These are phyloP conservation scores for Aspergillus sergii DNA, from an alignment of 2,329 filamentous ascomycete genomes.

Conservation along the genomic window DNA sequence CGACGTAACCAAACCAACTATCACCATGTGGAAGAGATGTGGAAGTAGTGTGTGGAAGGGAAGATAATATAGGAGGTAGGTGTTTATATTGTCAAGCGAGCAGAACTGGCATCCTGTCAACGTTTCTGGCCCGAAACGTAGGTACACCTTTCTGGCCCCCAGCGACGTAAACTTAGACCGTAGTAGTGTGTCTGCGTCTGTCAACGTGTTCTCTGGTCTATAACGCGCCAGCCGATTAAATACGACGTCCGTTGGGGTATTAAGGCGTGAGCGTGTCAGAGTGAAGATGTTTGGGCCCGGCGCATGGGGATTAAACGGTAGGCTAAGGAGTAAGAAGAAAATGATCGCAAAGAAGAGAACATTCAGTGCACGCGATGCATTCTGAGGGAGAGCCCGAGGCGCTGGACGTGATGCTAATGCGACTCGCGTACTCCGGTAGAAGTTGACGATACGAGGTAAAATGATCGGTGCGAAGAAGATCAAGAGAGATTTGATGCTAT, in stretches of 20 bases:
- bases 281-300: conserved; percentile 70
- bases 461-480: conserved; percentile 48
- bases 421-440: conserved; percentile 39
- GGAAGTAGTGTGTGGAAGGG: conserved; percentile 68
- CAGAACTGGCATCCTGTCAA: conserved; percentile 83
- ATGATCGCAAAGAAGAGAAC: conserved; percentile 57
- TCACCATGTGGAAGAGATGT: conserved; percentile 77
- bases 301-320: conserved; percentile 66
- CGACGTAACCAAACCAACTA: conserved; percentile 75
- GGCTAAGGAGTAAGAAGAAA: conserved; percentile 61
- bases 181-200: conserved; percentile 63
- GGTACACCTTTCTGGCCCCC: conserved; percentile 76
- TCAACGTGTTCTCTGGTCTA: conserved; percentile 46
- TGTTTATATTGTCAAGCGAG: conserved; percentile 65
- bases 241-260: conserved; percentile 81
- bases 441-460: conserved; percentile 41
- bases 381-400: conserved; percentile 38
- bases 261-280: conserved; percentile 76
- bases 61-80: conserved; percentile 79
- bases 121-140: conserved; percentile 76
- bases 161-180: conserved; percentile 68
- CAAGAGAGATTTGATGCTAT: conserved; percentile 45
- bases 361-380: conserved; percentile 45
- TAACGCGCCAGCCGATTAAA: conserved; percentile 69
- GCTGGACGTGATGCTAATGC: conserved; percentile 39